A percentile compares a stretch with the other conserved stretches of the same genome.
Conservation (phyloP, 768 basidiomycete genomes). For the Boletellus sp. region DNA sequence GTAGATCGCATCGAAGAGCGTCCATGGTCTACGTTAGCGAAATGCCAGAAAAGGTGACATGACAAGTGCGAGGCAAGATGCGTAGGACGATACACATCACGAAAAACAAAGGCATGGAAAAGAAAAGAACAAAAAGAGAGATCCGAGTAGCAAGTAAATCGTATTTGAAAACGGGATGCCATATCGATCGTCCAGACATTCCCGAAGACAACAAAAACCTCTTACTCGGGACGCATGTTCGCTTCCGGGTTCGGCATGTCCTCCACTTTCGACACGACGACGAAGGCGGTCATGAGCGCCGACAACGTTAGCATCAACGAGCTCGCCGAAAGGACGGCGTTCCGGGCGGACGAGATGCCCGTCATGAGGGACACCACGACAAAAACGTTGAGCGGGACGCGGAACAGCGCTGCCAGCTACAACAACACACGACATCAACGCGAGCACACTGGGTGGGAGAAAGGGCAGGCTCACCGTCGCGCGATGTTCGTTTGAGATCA, state of each 20-base stretch:
- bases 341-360: conserved; percentile 62
- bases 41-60: background rate
- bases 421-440: background rate
- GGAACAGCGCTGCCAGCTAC: conserved; percentile 66
- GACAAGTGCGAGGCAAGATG: background rate
- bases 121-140: background rate
- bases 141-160: background rate
- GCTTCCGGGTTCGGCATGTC: conserved; percentile 15
- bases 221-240: conserved; percentile 10
- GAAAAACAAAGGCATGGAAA: background rate
- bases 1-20: too few relatives aligned
- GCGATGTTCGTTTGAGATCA: conserved; percentile 69
- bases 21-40: background rate
- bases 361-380: conserved; percentile 67
- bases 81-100: background rate
- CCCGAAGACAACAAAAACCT: background rate
- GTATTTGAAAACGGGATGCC: too few relatives aligned
- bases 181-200: too few relatives aligned
- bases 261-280: conserved; percentile 40
- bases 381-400: conserved; percentile 72
- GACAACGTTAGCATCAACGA: conserved; percentile 56
- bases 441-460: background rate
- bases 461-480: conserved; percentile 56
- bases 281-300: conserved; percentile 51
- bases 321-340: conserved; percentile 56